Evolutionary conservation across 2,329 filamentous ascomycete species (phyloP).

Genomic region (Neospermospora avenae): DNA sequence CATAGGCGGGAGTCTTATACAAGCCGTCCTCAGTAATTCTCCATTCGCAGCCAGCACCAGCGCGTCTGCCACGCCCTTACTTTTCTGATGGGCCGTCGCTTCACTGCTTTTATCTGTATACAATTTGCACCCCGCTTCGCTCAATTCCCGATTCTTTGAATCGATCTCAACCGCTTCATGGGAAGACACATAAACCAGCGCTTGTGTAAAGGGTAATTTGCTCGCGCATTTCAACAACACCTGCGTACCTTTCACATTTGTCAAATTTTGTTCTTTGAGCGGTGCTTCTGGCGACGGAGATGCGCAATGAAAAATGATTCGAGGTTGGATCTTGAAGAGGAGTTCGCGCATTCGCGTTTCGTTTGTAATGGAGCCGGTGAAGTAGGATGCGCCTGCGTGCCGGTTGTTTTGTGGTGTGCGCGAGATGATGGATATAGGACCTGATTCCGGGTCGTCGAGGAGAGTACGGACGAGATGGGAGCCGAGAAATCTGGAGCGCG

Average conservation of each 20-base stretch:
- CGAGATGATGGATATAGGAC: slow-evolving; percentile 33
- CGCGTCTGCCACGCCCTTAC: slow-evolving; percentile 36
- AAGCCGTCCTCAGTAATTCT: slow-evolving; percentile 26
- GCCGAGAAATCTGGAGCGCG: slow-evolving; percentile 32
- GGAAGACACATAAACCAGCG: slow-evolving; percentile 36
- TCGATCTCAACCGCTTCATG: slow-evolving; percentile 32
- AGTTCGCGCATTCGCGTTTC: slow-evolving; percentile 17
- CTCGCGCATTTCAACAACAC: slow-evolving; percentile 29
- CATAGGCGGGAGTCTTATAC: slow-evolving; percentile 32
- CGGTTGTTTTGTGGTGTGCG: slow-evolving; percentile 28
- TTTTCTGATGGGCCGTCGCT: slow-evolving; percentile 28
- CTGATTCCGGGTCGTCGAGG: slow-evolving; percentile 23
- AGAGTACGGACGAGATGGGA: slow-evolving; percentile 35
- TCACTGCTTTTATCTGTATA: slow-evolving; percentile 26
- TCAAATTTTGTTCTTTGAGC: slow-evolving; percentile 24
- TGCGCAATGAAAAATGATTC: slow-evolving; percentile 36
- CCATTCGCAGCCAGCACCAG: slow-evolving; percentile 34
- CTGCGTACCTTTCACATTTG: slow-evolving; percentile 36
- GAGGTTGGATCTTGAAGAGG: slow-evolving; percentile 28
- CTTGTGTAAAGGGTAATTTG: slow-evolving; percentile 24
- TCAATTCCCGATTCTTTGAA: slow-evolving; percentile 25
- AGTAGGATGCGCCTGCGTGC: slow-evolving; percentile 28
- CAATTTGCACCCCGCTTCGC: slow-evolving; percentile 28
- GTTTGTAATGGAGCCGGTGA: slow-evolving; percentile 31
- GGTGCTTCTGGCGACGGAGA: slow-evolving; percentile 30